Percentiles rank a stretch among this genome's conserved stretches.
phyloP scores from a whole-genome alignment of 2,329 filamentous ascomycete genomes.

The Zymoseptoria crescenta region DNA sequence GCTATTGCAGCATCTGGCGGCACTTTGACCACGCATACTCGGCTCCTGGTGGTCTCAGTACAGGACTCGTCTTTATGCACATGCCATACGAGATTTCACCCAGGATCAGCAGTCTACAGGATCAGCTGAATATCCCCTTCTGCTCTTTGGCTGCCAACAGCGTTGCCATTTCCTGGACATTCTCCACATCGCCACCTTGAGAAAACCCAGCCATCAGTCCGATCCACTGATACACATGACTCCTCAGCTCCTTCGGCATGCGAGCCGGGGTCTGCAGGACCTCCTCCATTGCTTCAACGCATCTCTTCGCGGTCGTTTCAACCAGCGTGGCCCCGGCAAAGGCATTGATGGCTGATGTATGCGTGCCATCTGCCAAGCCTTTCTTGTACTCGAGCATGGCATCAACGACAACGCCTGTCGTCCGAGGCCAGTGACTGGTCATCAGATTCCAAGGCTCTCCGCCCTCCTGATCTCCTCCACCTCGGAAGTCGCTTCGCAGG shows the following conservation, averaged over 20 bases:
- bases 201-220: constrained; percentile 12
- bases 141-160: constrained; percentile 7
- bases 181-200: constrained; percentile 6
- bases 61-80: too few species aligned
- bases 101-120: not conserved
- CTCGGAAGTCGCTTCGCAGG: constrained; percentile 10
- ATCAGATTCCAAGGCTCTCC: constrained; percentile 14
- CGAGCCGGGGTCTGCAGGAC: constrained; percentile 6
- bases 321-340: constrained; percentile 5
- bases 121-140: constrained; percentile 3
- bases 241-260: constrained; percentile 11
- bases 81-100: too few species aligned
- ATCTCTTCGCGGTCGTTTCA: constrained; percentile 9
- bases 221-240: constrained; percentile 10
- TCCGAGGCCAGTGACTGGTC: constrained; percentile 11
- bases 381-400: constrained; percentile 13
- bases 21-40: too few species aligned
- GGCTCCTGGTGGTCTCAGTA: too few species aligned
- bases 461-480: constrained; percentile 10
- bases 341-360: not conserved
- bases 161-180: constrained; percentile 2
- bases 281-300: constrained; percentile 8
- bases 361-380: constrained; percentile 1
- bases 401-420: constrained; percentile 10
- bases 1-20: not conserved